Evolutionary conservation across 768 basidiomycete genomes (phyloP), one percentile per base, ranked within the genome.

Genomic region (Boletus patriciae): DNA sequence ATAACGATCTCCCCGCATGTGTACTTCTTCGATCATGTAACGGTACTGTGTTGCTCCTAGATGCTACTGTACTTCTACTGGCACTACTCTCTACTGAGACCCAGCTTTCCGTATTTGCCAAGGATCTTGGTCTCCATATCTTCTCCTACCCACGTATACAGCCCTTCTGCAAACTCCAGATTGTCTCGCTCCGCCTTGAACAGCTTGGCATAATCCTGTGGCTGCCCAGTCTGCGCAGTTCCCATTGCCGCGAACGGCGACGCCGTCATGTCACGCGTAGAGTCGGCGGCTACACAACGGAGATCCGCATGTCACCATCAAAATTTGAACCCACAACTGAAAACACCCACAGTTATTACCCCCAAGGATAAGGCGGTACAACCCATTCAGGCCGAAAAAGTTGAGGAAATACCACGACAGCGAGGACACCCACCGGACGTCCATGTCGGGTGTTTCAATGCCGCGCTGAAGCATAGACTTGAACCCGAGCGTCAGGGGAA

Each of bases 341-440:
- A 58, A 37, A 47, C 41, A 76, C 87, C 66, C 61, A 95, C 96
- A 82, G 66, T 95, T 94, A 52, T 95, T 93, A 40, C 82, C 82
- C 10, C 94, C 95, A 57, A 99, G 86, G 57, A 98, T 83, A 58
- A 98, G 86, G 47, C 89, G 90, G 77, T 98, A 99, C 18, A 99
- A 74, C 18, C 94, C 95, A 67, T 98, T 98, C 59, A 99, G 76
- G 52, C 96, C 96, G 73, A 99, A 98, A 76, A 98, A 92, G 78
- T 98, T 98, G 66, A 98, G 85, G 75, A 99, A 98, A 76, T 98
- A 99, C 97, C 97, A 98, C 18, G 93, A 95, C 52, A 98, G 79
- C 12, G 97, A 97, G 21, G 97, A 99, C 33, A 98, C 97, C 95
- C 97, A 99, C 74, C 92, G 84, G 12, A 98, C 97, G 72, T 98